These are phyloP conservation scores for Micractinium sp. DNA, from an alignment of 139 green algal genomes.

Conservation along the genomic window DNA sequence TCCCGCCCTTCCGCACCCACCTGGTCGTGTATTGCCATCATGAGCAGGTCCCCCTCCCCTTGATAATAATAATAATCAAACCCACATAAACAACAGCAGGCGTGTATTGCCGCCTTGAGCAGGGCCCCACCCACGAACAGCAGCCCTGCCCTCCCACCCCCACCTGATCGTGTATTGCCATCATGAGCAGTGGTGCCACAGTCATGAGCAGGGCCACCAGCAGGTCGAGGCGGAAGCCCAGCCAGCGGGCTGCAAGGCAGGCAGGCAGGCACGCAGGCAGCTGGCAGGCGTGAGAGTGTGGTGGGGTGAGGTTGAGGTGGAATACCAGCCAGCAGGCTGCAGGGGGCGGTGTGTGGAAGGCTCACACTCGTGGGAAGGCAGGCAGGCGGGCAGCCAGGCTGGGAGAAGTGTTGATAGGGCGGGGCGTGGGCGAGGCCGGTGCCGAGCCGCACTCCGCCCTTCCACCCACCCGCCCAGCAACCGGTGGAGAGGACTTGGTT, in stretches of 20 bases:
- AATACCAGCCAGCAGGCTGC: constrained; percentile 73
- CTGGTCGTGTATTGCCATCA: constrained; percentile 26
- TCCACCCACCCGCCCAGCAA: not conserved
- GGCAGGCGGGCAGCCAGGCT: too few species aligned
- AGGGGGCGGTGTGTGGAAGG: not conserved
- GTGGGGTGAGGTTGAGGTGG: constrained; percentile 65
- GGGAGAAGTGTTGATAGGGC: too few species aligned
- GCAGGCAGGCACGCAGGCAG: not conserved
- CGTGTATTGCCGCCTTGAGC: not conserved
- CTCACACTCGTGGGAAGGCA: too few species aligned
- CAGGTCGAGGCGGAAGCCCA: constrained; percentile 82
- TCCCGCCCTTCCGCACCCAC: not conserved
- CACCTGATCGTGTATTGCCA: constrained; percentile 29
- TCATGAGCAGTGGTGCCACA: constrained; percentile 67
- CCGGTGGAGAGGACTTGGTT: not conserved
- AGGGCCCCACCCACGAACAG: not conserved
- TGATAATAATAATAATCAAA: too few species aligned
- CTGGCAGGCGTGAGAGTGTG: too few species aligned
- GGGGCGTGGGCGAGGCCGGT: too few species aligned
- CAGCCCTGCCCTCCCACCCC: not conserved
- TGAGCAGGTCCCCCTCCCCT: too few species aligned
- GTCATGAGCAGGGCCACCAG: constrained; percentile 70
- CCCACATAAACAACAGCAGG: too few species aligned
- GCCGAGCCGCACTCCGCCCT: too few species aligned
- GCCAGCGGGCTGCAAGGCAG: constrained; percentile 56